Conservation (phyloP, 352 stramenopile genomes). For the Pythium aquatile region DNA sequence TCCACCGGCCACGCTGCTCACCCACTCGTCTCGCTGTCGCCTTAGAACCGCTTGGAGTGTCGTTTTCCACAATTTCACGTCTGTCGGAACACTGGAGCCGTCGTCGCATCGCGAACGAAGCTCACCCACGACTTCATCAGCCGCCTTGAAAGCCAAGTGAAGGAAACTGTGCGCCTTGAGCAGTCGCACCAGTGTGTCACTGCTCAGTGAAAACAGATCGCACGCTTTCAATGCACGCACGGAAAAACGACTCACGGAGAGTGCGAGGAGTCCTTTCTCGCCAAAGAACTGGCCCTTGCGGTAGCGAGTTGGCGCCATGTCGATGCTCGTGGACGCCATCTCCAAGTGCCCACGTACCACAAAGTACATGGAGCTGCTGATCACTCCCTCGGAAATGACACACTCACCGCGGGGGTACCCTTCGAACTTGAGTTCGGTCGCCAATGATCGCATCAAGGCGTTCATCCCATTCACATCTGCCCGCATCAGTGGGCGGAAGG, state of each 20-base stretch:
- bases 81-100: background rate
- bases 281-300: slow-evolving; percentile 49
- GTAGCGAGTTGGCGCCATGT: slow-evolving; percentile 15
- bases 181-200: slow-evolving; percentile 20
- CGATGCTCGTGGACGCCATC: slow-evolving; percentile 11
- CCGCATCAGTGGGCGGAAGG: slow-evolving; percentile 34
- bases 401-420: slow-evolving; percentile 47
- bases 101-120: slow-evolving; percentile 7
- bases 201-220: slow-evolving; percentile 49
- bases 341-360: slow-evolving; percentile 47
- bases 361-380: slow-evolving; percentile 54
- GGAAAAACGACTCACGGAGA: slow-evolving; percentile 42
- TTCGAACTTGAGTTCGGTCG: slow-evolving; percentile 43
- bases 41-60: slow-evolving; percentile 3
- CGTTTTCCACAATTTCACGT: slow-evolving; percentile 15
- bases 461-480: slow-evolving; percentile 17
- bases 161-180: slow-evolving; percentile 23
- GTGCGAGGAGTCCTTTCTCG: slow-evolving; percentile 40
- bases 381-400: slow-evolving; percentile 45
- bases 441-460: slow-evolving; percentile 16
- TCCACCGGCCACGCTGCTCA: slow-evolving; percentile 1
- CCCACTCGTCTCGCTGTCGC: slow-evolving; percentile 13
- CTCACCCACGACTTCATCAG: slow-evolving; percentile 14
- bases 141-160: slow-evolving; percentile 11
- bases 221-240: slow-evolving; percentile 47